Base-by-base conservation (phyloP, 192 early-diverging fungal species). In the Martensiomyces pterosporus region DNA sequence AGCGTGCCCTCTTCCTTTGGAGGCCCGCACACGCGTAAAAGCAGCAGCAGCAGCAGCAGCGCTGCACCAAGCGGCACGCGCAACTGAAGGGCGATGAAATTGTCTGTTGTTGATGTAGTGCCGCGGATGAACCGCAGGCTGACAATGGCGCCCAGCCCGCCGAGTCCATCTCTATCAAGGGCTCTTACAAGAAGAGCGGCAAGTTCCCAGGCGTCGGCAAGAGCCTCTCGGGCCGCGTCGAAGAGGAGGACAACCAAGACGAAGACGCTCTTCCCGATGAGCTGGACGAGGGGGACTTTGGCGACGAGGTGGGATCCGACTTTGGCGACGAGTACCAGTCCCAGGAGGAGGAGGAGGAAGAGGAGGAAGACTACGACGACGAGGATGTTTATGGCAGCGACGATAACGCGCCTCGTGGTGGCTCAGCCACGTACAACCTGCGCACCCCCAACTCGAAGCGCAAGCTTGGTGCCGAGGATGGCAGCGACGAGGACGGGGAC, bases 381-480 rank as follows among this genome's bases (percentile, higher is more conserved):
- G 57, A 61, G 14, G 66, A 60, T 14, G 55, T 52, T 15, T 53
- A 55, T 2, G 45, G 21, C 9, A 29, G 45, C 12, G 45, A 47
- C 22, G 45, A 17, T 35, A 24, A 24, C 19, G 32, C 39, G 15
- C 17, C 46, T 17, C 61, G 69, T 6, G 58, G 69, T 47, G 69
- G 69, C 36, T 64, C 49, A 21, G 43, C 53, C 15, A 52, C 39
- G 1, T 73, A 73, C 48, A 73, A 73, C 26, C 46, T 73, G 37
- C 69, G 69, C 35, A 24, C 60, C 3, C 41, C 53, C 13, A 32
- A 18, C 29, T 32, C 42, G 26, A 73, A 73, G 54, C 69, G 69
- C 53, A 63, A 50, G 43, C 21, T 50, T n/a, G 24, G 24, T 34
- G 26, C 24, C 4, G 44, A 26, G 5, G 46, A 24, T 12, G 48